Percentiles rank a stretch among this genome's conserved stretches.
phyloP scores from a whole-genome alignment of 768 basidiomycete genomes.

The Dentipellis sp. region DNA sequence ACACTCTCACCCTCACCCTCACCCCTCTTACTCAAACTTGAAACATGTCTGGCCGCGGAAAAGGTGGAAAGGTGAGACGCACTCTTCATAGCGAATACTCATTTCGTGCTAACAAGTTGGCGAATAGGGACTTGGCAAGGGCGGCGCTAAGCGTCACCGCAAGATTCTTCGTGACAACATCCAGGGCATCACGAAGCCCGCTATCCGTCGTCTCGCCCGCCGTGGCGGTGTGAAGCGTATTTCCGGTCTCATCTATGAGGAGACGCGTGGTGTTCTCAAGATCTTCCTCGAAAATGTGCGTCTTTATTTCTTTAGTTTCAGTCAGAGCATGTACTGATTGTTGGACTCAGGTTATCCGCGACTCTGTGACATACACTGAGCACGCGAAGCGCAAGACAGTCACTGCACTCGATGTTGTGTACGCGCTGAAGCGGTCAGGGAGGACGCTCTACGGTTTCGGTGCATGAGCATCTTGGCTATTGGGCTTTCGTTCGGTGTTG shows the following conservation, averaged over 20 bases:
- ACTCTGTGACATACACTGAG: constrained; percentile 97
- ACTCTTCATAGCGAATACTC: not conserved
- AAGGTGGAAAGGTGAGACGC: constrained; percentile 68
- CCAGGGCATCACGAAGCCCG: constrained; percentile 68
- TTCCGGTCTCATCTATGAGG: constrained; percentile 53
- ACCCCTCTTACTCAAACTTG: constrained; percentile 2
- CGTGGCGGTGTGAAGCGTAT: constrained; percentile 62
- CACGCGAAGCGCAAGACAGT: constrained; percentile 96
- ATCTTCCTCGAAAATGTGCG: constrained; percentile 36
- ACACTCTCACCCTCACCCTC: constrained; percentile 3
- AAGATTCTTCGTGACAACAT: constrained; percentile 80
- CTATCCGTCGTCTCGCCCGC: constrained; percentile 53
- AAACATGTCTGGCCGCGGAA: constrained; percentile 69
- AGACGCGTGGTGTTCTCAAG: constrained; percentile 59
- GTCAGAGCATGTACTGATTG: not conserved
- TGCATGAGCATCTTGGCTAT: constrained; percentile 37
- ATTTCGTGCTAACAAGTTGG: not conserved
- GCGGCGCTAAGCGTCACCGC: constrained; percentile 72
- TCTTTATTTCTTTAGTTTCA: not conserved
- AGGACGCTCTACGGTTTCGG: constrained; percentile 93
- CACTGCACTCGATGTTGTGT: constrained; percentile 90
- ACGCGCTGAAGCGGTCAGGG: constrained; percentile 77
- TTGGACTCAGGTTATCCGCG: constrained; percentile 70
- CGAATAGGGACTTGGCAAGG: constrained; percentile 63
- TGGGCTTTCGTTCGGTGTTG: not conserved